Evolutionary conservation across 257 asterid genomes (phyloP).

Genomic region (Plantago major): DNA sequence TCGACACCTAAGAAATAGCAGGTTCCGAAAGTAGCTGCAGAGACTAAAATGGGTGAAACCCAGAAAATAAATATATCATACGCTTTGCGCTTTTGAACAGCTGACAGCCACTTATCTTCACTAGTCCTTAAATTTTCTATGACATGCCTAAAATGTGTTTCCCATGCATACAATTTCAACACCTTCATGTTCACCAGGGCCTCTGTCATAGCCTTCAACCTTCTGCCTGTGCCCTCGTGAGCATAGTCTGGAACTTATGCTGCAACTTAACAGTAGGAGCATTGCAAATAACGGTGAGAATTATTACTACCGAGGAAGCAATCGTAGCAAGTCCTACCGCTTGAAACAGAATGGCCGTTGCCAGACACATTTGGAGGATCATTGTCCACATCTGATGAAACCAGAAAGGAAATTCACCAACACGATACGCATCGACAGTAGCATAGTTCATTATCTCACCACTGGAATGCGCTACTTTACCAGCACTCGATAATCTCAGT

Average conservation of each 20-base stretch:
- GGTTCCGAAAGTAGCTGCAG: constrained; percentile 89
- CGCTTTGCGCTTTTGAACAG: constrained; percentile 72
- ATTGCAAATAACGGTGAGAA: constrained; percentile 70
- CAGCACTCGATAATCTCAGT: constrained; percentile 60
- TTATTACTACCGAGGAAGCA: constrained; percentile 71
- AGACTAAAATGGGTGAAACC: constrained; percentile 82
- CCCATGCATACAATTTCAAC: constrained; percentile 89
- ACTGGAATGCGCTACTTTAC: constrained; percentile 64
- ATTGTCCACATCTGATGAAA: constrained; percentile 91
- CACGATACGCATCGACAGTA: constrained; percentile 80
- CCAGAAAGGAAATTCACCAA: constrained; percentile 92
- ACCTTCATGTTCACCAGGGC: constrained; percentile 90
- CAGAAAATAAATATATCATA: constrained; percentile 80
- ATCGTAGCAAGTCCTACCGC: constrained; percentile 79
- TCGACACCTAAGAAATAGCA: constrained; percentile 78
- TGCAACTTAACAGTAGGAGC: constrained; percentile 83
- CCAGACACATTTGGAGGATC: constrained; percentile 63
- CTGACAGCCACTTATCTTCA: constrained; percentile 72
- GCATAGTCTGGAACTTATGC: constrained; percentile 71
- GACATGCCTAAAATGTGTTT: constrained; percentile 59
- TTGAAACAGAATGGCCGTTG: constrained; percentile 61
- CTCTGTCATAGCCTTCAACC: constrained; percentile 73
- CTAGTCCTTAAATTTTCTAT: constrained; percentile 47
- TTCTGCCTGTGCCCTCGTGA: constrained; percentile 77
- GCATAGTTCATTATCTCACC: constrained; percentile 89